These are phyloP conservation scores for Anacardium occidentale DNA, from an alignment of 345 rosid species.

Conservation along the genomic window DNA sequence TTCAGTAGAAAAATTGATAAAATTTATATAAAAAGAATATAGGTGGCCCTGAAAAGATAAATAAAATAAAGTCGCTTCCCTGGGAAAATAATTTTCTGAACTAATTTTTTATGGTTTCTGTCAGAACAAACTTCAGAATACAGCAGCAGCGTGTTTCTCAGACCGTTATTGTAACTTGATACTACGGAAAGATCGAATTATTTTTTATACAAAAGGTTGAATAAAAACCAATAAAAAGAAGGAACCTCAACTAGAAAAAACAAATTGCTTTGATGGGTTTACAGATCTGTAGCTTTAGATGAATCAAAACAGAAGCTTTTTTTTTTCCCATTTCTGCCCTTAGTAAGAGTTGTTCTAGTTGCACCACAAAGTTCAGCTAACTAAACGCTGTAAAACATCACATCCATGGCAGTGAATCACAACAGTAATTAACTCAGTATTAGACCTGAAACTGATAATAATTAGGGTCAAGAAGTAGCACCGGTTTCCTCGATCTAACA, in stretches of 20 bases:
- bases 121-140: neutral
- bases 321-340: neutral
- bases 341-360: neutral
- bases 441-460: neutral
- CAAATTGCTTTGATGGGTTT: conserved; percentile 9
- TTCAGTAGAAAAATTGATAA: neutral
- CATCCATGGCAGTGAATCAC: conserved; percentile 37
- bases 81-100: neutral
- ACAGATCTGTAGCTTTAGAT: conserved; percentile 26
- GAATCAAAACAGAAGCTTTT: conserved; percentile 1
- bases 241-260: neutral
- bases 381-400: conserved; percentile 33
- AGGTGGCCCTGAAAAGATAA: neutral
- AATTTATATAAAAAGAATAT: too few species aligned
- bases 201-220: neutral
- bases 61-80: neutral
- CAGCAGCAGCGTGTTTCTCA: neutral
- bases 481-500: neutral
- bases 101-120: neutral
- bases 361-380: conserved; percentile 24
- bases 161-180: neutral
- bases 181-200: too few species aligned
- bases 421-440: conserved; percentile 25
- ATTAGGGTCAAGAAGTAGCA: neutral
- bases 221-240: neutral